Evolutionary conservation across 75 land plant species (phyloP).

Genomic region (Gnetum montanum): DNA sequence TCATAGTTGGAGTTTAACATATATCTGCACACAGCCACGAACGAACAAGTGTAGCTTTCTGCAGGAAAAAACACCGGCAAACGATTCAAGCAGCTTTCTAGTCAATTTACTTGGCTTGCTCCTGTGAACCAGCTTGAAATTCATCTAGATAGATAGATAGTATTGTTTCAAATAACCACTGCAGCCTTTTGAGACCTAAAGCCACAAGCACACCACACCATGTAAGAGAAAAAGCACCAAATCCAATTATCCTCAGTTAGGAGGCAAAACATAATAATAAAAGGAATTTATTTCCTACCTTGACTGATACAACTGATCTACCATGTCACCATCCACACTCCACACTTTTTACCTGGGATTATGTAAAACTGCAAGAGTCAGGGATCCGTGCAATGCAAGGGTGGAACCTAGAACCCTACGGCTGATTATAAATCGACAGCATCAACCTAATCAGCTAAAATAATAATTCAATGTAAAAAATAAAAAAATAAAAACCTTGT

Average conservation of each 20-base stretch:
- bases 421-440: no score
- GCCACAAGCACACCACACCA: background rate
- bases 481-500: no score
- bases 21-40: conserved; percentile 37
- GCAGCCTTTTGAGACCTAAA: conserved; percentile 41
- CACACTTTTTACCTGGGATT: conserved; percentile 43
- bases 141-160: conserved; percentile 34
- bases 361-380: background rate
- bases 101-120: background rate
- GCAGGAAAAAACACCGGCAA: conserved; percentile 7
- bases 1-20: conserved; percentile 22
- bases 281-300: conserved; percentile 19
- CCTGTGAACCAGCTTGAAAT: conserved; percentile 19
- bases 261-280: background rate
- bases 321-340: conserved; percentile 24
- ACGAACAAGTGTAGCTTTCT: conserved; percentile 33
- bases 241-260: background rate
- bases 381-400: no score
- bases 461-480: no score
- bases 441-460: no score
- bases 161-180: conserved; percentile 27
- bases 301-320: conserved; percentile 52
- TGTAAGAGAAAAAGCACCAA: background rate
- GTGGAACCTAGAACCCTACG: no score
- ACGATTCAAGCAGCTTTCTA: conserved; percentile 13